Conservation (phyloP, 352 stramenopile species). For the Pythium monospermum region DNA sequence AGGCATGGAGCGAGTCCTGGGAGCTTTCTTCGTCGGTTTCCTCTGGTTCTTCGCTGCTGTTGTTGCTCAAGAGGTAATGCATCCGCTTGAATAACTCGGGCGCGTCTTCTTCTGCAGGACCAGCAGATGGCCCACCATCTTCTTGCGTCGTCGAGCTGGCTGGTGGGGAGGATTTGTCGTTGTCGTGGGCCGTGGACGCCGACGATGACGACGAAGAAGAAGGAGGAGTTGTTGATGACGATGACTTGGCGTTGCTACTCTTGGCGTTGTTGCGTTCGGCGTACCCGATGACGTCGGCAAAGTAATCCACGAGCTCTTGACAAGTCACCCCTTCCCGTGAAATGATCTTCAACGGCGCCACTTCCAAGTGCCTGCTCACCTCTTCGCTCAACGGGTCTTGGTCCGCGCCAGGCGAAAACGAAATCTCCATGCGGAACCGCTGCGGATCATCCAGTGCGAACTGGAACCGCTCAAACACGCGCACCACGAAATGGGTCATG, state of each 20-base stretch:
- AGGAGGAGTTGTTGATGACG: conserved; percentile 8
- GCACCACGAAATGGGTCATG: conserved; percentile 98
- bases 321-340: conserved; percentile 76
- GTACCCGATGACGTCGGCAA: conserved; percentile 68
- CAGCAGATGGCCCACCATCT: conserved; percentile 15
- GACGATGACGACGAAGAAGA: conserved; percentile 27
- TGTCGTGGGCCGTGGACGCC: conserved; percentile 24
- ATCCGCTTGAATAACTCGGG: conserved; percentile 51
- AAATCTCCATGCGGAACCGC: conserved; percentile 82
- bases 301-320: conserved; percentile 83
- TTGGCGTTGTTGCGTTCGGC: conserved; percentile 51
- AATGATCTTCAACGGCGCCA: conserved; percentile 79
- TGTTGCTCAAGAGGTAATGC: conserved; percentile 49
- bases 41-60: conserved; percentile 46
- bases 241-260: conserved; percentile 25
- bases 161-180: conserved; percentile 14
- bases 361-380: conserved; percentile 52
- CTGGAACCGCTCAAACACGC: conserved; percentile 95
- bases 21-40: conserved; percentile 8
- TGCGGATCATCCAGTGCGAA: conserved; percentile 58
- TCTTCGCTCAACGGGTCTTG: conserved; percentile 64
- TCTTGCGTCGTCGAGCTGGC: conserved; percentile 10
- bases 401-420: conserved; percentile 73
- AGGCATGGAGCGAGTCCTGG: too few relatives aligned
- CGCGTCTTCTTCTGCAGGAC: too few relatives aligned